Percentiles rank a stretch among this genome's conserved stretches.
Evolutionary conservation across 2,329 filamentous ascomycete species (phyloP).

Genomic region (Cercospora sp.): DNA sequence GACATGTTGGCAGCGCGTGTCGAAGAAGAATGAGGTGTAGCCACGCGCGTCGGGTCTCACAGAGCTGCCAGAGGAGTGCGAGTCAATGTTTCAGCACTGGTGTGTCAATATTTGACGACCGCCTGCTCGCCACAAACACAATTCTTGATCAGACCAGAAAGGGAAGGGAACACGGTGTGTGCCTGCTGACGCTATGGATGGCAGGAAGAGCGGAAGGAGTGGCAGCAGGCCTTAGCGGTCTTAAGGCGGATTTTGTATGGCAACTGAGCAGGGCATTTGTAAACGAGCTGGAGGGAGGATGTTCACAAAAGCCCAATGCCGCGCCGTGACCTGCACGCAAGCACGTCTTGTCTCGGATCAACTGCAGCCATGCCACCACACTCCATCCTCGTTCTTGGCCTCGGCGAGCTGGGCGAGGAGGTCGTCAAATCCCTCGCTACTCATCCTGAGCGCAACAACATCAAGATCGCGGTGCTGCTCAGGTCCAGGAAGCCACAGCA

Average conservation of each 20-base stretch:
- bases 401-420: constrained; percentile 64
- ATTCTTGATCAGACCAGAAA: not conserved
- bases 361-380: not conserved
- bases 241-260: not conserved
- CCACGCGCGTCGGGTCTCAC: not conserved
- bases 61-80: not conserved
- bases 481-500: constrained; percentile 48
- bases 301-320: not conserved
- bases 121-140: not conserved
- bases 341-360: not conserved
- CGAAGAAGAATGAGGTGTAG: not conserved
- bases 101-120: not conserved
- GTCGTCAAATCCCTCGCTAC: constrained; percentile 54
- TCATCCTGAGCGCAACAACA: constrained; percentile 46
- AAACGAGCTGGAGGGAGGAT: not conserved
- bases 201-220: not conserved
- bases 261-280: not conserved
- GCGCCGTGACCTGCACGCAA: not conserved
- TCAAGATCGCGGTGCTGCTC: constrained; percentile 56
- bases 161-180: not conserved
- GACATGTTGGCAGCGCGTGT: constrained; percentile 1
- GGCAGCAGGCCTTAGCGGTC: not conserved
- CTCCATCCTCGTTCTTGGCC: constrained; percentile 61
- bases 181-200: not conserved
- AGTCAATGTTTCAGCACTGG: not conserved